Evolutionary conservation across 2,329 filamentous ascomycete species (phyloP).

Genomic region (Bipolaris bicolor): DNA sequence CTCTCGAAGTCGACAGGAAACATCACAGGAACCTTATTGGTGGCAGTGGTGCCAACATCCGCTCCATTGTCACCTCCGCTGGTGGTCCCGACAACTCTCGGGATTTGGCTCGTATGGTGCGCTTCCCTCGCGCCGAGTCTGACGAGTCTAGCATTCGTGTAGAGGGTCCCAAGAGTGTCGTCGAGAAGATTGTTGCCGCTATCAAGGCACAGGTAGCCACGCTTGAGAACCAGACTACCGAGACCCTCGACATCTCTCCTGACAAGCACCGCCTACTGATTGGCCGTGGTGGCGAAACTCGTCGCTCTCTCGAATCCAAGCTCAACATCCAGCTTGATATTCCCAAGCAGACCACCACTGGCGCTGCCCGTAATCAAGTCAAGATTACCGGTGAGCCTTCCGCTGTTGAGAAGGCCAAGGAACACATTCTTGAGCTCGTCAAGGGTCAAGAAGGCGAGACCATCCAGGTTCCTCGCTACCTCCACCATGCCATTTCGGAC

Average conservation of each 20-base stretch:
- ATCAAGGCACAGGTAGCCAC: constrained; percentile 84
- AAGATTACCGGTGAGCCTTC: constrained; percentile 81
- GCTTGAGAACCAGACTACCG: constrained; percentile 80
- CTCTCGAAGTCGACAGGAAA: constrained; percentile 91
- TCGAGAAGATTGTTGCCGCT: constrained; percentile 84
- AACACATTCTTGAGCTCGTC: constrained; percentile 77
- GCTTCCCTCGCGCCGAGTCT: constrained; percentile 89
- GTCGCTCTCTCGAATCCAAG: constrained; percentile 82
- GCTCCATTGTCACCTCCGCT: constrained; percentile 82
- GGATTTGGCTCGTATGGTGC: constrained; percentile 84
- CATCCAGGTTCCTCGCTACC: constrained; percentile 77
- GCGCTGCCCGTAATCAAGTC: constrained; percentile 80
- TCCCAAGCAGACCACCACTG: constrained; percentile 72
- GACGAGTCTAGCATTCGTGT: constrained; percentile 84
- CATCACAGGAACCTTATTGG: constrained; percentile 91
- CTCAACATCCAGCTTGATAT: constrained; percentile 90
- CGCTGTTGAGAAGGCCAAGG: constrained; percentile 84
- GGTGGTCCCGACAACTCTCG: constrained; percentile 88
- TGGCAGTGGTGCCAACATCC: constrained; percentile 80
- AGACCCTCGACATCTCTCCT: constrained; percentile 79
- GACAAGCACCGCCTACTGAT: constrained; percentile 92
- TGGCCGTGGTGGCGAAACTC: constrained; percentile 86
- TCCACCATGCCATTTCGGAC: constrained; percentile 85
- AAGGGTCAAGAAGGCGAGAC: constrained; percentile 90
- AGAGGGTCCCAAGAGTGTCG: constrained; percentile 81